Base-by-base conservation (phyloP, 805 yeast genomes). In the Ogataea sp. region DNA sequence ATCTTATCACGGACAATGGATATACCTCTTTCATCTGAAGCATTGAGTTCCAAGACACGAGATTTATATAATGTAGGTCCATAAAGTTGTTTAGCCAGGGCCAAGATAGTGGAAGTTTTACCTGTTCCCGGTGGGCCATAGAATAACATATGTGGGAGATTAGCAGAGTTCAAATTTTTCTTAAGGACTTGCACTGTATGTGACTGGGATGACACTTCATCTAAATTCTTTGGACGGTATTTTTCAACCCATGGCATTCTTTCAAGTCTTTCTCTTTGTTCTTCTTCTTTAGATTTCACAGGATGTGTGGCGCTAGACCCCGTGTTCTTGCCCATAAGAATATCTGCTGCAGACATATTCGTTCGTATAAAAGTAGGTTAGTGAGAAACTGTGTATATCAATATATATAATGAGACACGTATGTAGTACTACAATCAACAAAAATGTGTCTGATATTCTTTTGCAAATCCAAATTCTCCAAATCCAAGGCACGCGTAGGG, bases 41-140 rank as follows among this genome's bases (percentile, higher is more conserved):
- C 95, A 60, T 86, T 86, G 48, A 86, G 65, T 55, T 86, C 96
- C 43, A 86, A 60, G 1, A 86, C 93, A 51, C 95, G 70, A 15
- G 78, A 59, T 50, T 79, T 80, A 55, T 72, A 71, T 30, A 86
- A 65, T 6, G 59, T 60, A 2, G 95, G 94, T 0, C 86, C 96
- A 56, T 78, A 86, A 24, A 86, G 59, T 53, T 85, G 86, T 48
- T 74, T 80, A 3, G 94, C 87, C 48, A 86, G 64, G 3, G 95
- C 95, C 40, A 87, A 64, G 24, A 86, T 81, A 0, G 96, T 87
- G 2, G 95, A 85, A 0, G 96, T 86, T 52, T 86, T 86, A 45
- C 96, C 96, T 0, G 95, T 86, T 16, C 96, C 96, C 36, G 96
- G 95, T 1, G 96, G 95, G 0, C 96, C 96, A 55, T 86, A 87